These are phyloP conservation scores for Ogataea angusta DNA, from an alignment of 805 yeast genomes.

Conservation along the genomic window DNA sequence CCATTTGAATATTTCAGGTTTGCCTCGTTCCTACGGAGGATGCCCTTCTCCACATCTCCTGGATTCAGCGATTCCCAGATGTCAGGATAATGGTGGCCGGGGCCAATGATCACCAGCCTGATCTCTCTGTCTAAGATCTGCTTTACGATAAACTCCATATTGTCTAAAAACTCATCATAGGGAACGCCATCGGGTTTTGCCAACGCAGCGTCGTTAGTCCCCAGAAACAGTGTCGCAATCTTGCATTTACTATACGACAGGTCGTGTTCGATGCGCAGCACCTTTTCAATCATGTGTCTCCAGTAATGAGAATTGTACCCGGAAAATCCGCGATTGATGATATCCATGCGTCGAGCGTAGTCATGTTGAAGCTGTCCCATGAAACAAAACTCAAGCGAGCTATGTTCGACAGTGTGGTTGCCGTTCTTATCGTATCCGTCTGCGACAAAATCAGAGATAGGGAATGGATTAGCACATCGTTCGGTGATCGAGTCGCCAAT, in stretches of 20 bases:
- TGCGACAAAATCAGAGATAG: slow-evolving; percentile 16
- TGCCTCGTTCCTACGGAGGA: slow-evolving; percentile 41
- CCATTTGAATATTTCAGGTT: slow-evolving; percentile 50
- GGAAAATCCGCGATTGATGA: slow-evolving; percentile 67
- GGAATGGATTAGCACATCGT: slow-evolving; percentile 23
- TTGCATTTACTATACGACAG: slow-evolving; percentile 18
- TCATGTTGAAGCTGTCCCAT: slow-evolving; percentile 25
- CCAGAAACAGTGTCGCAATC: slow-evolving; percentile 40
- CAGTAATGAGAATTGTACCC: slow-evolving; percentile 74
- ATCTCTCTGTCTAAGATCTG: slow-evolving; percentile 39
- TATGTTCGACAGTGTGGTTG: neutral
- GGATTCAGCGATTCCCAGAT: slow-evolving; percentile 37
- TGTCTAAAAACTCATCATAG: slow-evolving; percentile 45
- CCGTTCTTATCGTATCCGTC: slow-evolving; percentile 18
- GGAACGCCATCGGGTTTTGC: slow-evolving; percentile 52
- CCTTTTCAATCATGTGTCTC: slow-evolving; percentile 42
- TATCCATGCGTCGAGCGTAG: slow-evolving; percentile 60
- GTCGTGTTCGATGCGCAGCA: slow-evolving; percentile 47
- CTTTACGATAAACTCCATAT: slow-evolving; percentile 42
- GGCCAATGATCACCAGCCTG: slow-evolving; percentile 57
- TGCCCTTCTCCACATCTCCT: slow-evolving; percentile 33
- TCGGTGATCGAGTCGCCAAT: slow-evolving; percentile 34
- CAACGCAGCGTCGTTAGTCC: slow-evolving; percentile 67
- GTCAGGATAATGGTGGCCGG: slow-evolving; percentile 49
- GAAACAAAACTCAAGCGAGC: slow-evolving; percentile 16